These are phyloP conservation scores for Tephrocybe sp. DNA, from an alignment of 768 basidiomycete species.

Conservation along the genomic window DNA sequence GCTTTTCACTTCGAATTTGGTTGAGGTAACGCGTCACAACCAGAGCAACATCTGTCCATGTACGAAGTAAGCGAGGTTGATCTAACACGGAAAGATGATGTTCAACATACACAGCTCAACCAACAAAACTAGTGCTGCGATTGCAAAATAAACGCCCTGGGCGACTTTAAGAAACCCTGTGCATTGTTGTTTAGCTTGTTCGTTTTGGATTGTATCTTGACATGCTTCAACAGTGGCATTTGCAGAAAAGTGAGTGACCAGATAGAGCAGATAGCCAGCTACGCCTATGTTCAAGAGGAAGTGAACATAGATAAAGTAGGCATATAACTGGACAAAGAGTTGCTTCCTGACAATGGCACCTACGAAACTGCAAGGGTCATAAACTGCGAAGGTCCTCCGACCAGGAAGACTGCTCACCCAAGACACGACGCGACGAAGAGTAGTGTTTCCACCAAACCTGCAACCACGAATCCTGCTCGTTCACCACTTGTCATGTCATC, in stretches of 20 bases:
- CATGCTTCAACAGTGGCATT: conserved; percentile 46
- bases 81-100: too few relatives aligned
- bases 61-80: not conserved
- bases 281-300: conserved; percentile 54
- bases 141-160: conserved; percentile 44
- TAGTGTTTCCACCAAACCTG: conserved; percentile 53
- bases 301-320: conserved; percentile 57
- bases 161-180: conserved; percentile 38
- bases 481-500: conserved; percentile 32
- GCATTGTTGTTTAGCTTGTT: conserved; percentile 45
- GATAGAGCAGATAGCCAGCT: conserved; percentile 50
- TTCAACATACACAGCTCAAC: conserved; percentile 56
- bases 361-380: conserved; percentile 43
- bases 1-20: conserved; percentile 51
- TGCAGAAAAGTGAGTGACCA: conserved; percentile 45
- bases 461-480: conserved; percentile 45
- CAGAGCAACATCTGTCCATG: conserved; percentile 46
- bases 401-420: conserved; percentile 41
- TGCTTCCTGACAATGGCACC: conserved; percentile 67
- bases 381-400: not conserved
- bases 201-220: conserved; percentile 39
- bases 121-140: conserved; percentile 44
- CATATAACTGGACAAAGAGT: conserved; percentile 54
- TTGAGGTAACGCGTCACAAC: conserved; percentile 56
- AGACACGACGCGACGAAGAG: conserved; percentile 53